These are phyloP conservation scores for Cinchona pubescens DNA, from an alignment of 257 asterid species.

Conservation along the genomic window DNA sequence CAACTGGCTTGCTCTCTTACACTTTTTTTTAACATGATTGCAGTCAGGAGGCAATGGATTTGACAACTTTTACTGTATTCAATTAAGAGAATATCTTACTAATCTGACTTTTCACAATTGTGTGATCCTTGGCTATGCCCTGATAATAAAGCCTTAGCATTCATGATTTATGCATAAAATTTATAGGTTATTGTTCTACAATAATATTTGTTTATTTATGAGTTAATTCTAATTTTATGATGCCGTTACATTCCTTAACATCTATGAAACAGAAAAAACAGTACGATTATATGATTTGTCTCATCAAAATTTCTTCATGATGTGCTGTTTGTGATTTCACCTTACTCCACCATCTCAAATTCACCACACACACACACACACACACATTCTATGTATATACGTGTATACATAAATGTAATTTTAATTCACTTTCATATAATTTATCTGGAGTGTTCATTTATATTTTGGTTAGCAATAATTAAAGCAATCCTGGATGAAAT, in stretches of 20 bases:
- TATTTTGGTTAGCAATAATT: neutral
- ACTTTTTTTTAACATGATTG: neutral
- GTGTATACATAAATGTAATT: no score
- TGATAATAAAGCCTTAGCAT: neutral
- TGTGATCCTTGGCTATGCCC: neutral
- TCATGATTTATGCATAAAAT: neutral
- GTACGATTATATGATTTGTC: neutral
- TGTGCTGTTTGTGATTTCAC: neutral
- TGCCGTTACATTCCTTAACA: neutral
- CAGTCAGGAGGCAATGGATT: neutral
- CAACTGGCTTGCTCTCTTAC: no score
- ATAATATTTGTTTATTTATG: neutral
- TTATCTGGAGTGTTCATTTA: neutral
- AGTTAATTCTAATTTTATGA: neutral
- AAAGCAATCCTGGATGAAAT: neutral
- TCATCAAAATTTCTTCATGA: neutral
- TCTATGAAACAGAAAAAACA: neutral
- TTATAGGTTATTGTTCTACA: neutral
- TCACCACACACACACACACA: neutral
- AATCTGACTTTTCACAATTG: neutral
- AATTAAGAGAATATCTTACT: neutral
- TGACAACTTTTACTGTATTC: neutral
- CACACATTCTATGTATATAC: no score
- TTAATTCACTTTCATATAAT: neutral
- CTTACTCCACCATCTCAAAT: neutral